Conservation (phyloP, 2,329 filamentous ascomycete genomes). For the Decorospora gaudefroyi region DNA sequence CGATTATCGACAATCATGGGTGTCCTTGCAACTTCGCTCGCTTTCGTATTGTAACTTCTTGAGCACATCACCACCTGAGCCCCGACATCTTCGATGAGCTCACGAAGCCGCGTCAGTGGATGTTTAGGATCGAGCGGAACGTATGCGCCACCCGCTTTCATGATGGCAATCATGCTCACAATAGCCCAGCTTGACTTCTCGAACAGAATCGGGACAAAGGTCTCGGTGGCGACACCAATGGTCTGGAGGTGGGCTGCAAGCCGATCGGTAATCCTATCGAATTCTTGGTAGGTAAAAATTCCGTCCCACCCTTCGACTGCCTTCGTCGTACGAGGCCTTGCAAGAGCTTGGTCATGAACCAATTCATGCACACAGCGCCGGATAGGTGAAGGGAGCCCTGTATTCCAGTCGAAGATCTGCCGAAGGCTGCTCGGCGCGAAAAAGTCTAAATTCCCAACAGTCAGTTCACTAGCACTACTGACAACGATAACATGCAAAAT, state of each 20-base stretch:
- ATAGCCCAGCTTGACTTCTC: constrained; percentile 44
- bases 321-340: constrained; percentile 35
- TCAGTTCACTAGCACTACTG: constrained; percentile 20
- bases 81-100: constrained; percentile 41
- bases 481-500: constrained; percentile 30
- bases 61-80: constrained; percentile 40
- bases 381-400: constrained; percentile 30
- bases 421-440: constrained; percentile 27
- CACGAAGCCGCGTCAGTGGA: constrained; percentile 42
- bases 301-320: constrained; percentile 41
- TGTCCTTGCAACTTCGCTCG: constrained; percentile 29
- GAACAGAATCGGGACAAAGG: constrained; percentile 45
- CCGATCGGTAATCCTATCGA: constrained; percentile 37
- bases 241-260: constrained; percentile 34
- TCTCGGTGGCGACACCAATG: constrained; percentile 35
- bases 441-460: constrained; percentile 33
- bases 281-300: constrained; percentile 41
- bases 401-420: constrained; percentile 40
- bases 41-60: constrained; percentile 23
- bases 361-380: constrained; percentile 38
- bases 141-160: constrained; percentile 48
- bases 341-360: constrained; percentile 36
- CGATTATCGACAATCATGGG: constrained; percentile 45
- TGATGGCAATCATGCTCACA: constrained; percentile 44
- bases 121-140: constrained; percentile 48